phyloP scores from a whole-genome alignment of 129 eudicot species.

The Centrapalus pauciflorus region DNA sequence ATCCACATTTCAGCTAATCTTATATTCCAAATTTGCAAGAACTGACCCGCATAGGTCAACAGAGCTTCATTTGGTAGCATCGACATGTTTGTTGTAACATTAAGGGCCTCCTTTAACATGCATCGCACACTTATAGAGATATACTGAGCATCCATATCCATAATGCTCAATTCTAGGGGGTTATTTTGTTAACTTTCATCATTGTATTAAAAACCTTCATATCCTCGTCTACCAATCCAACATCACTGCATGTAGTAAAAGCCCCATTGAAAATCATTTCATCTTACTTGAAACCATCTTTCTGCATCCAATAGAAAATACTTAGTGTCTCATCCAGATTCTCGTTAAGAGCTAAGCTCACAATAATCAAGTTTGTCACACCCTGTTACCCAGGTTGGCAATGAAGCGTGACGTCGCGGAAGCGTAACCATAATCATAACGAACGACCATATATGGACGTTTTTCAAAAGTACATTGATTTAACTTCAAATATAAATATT shows the following conservation, averaged over 20 bases:
- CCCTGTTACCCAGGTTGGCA: no score
- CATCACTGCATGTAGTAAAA: constrained; percentile 63
- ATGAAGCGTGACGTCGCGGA: no score
- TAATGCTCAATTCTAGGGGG: constrained; percentile 70
- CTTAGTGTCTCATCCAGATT: constrained; percentile 48
- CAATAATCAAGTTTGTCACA: constrained; percentile 79
- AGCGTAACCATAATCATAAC: no score
- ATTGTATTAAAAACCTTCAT: constrained; percentile 52
- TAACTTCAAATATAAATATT: no score
- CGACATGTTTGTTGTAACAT: constrained; percentile 52
- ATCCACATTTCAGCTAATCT: constrained; percentile 39
- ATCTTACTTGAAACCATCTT: constrained; percentile 38
- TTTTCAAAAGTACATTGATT: no score
- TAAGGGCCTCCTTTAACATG: constrained; percentile 59
- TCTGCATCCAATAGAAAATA: constrained; percentile 48
- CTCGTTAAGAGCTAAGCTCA: constrained; percentile 73
- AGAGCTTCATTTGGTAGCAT: constrained; percentile 62
- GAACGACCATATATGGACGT: no score
- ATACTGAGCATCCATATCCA: constrained; percentile 69
- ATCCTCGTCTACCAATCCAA: constrained; percentile 56
- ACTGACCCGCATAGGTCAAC: constrained; percentile 59
- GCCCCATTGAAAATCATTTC: constrained; percentile 58
- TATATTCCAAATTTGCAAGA: constrained; percentile 46
- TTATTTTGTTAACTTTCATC: constrained; percentile 19
- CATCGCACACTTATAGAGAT: constrained; percentile 68